These are phyloP conservation scores for Coemansia sp. DNA, from an alignment of 192 early-diverging fungal species.

Conservation along the genomic window DNA sequence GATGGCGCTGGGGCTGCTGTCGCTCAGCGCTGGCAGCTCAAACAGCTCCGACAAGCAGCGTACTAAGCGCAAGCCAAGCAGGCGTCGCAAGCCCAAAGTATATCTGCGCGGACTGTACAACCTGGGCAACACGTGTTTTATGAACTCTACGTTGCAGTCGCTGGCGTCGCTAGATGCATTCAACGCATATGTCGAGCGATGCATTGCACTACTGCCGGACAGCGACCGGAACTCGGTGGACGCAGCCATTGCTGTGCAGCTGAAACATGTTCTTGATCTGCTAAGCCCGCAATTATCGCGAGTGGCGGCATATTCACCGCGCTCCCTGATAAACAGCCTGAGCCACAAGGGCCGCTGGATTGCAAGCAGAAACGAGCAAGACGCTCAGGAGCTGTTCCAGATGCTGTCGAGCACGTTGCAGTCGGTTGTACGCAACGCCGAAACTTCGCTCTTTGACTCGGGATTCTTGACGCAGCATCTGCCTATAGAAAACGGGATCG, in stretches of 20 bases:
- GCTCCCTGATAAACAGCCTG: slow-evolving; percentile 49
- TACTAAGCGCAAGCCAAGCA: slow-evolving; percentile 10
- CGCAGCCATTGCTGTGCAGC: slow-evolving; percentile 24
- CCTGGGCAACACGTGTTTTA: slow-evolving; percentile 85
- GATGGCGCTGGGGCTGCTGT: slow-evolving; percentile 29
- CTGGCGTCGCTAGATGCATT: slow-evolving; percentile 37
- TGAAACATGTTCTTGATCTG: slow-evolving; percentile 32
- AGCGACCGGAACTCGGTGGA: slow-evolving; percentile 22
- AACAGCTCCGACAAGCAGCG: slow-evolving; percentile 2
- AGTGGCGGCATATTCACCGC: slow-evolving; percentile 44
- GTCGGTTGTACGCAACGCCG: slow-evolving; percentile 23
- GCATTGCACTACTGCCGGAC: slow-evolving; percentile 3
- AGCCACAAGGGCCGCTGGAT: slow-evolving; percentile 58
- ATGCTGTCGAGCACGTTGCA: slow-evolving; percentile 53
- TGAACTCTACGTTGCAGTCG: slow-evolving; percentile 75
- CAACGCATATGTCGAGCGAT: slow-evolving; percentile 43
- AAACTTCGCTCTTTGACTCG: slow-evolving; percentile 37
- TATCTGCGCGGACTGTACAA: slow-evolving; percentile 73
- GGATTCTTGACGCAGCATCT: slow-evolving; percentile 26
- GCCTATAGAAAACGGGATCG: slow-evolving; percentile 28
- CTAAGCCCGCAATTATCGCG: slow-evolving; percentile 30
- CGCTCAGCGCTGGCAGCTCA: slow-evolving; percentile 10
- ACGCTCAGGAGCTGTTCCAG: slow-evolving; percentile 66
- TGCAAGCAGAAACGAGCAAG: slow-evolving; percentile 58
- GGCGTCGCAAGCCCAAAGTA: slow-evolving; percentile 24